These are phyloP conservation scores for Globisporangium alternatum DNA, from an alignment of 352 stramenopile genomes.

Conservation along the genomic window DNA sequence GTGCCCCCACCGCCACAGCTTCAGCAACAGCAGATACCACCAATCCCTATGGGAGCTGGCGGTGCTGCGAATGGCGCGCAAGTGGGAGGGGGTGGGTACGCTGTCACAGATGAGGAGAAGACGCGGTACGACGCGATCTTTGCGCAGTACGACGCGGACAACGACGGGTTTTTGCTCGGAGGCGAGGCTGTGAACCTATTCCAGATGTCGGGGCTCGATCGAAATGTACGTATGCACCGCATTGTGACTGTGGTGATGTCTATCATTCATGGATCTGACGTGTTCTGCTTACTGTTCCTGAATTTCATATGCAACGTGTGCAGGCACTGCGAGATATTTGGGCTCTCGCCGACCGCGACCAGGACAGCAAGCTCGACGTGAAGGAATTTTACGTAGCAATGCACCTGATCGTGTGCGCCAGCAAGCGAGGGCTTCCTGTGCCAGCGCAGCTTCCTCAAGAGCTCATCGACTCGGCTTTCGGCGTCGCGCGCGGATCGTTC, in stretches of 20 bases:
- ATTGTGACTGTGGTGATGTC: neutral
- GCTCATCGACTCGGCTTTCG: conserved; percentile 62
- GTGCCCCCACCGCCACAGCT: conserved; percentile 38
- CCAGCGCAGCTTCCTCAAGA: conserved; percentile 68
- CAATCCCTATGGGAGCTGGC: conserved; percentile 4
- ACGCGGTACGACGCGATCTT: conserved; percentile 91
- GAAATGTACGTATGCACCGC: conserved; percentile 43
- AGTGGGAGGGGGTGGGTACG: conserved; percentile 44
- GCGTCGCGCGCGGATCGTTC: conserved; percentile 16
- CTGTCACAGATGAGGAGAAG: conserved; percentile 87
- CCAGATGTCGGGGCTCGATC: conserved; percentile 91
- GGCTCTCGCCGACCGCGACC: conserved; percentile 87
- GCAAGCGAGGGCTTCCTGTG: conserved; percentile 82
- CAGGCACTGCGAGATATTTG: conserved; percentile 88
- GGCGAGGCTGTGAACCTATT: conserved; percentile 90
- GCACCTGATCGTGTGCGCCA: conserved; percentile 96
- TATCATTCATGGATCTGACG: conserved; percentile 1
- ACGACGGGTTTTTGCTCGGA: conserved; percentile 90
- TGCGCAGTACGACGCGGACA: conserved; percentile 88
- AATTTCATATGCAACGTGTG: neutral
- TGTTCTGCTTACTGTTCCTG: conserved; percentile 5
- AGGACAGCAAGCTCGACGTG: conserved; percentile 90
- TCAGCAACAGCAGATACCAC: conserved; percentile 5
- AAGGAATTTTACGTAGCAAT: conserved; percentile 96
- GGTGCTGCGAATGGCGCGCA: neutral